Percentiles rank a stretch among this genome's conserved stretches.
phyloP scores from a whole-genome alignment of 768 basidiomycete genomes.

The Nidula microcarpa region DNA sequence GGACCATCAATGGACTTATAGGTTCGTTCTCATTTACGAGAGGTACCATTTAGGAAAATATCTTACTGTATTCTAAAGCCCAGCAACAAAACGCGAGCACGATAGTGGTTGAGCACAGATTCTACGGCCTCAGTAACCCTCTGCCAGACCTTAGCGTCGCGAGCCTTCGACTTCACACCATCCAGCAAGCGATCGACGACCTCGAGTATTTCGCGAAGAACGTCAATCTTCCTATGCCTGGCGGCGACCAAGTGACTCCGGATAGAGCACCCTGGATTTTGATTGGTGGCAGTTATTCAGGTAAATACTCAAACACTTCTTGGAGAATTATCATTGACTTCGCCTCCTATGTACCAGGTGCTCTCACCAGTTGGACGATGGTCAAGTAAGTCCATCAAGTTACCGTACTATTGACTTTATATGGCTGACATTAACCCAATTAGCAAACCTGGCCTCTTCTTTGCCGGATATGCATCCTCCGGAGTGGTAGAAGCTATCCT shows the following conservation, averaged over 20 bases:
- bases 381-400: conserved; percentile 43
- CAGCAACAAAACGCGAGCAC: conserved; percentile 63
- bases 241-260: conserved; percentile 56
- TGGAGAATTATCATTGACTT: too few species aligned
- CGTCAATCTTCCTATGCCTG: conserved; percentile 64
- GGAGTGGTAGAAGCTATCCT: conserved; percentile 62
- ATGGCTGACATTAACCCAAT: too few species aligned
- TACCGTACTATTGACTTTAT: not conserved
- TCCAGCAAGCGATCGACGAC: conserved; percentile 75
- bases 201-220: conserved; percentile 67
- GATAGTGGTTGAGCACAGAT: conserved; percentile 69
- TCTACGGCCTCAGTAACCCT: conserved; percentile 76
- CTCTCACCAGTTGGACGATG: conserved; percentile 62
- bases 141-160: conserved; percentile 52
- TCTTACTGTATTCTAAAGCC: conserved; percentile 22
- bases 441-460: conserved; percentile 62
- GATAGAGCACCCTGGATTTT: conserved; percentile 48
- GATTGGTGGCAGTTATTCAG: conserved; percentile 49
- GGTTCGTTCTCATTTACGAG: conserved; percentile 15
- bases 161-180: conserved; percentile 58
- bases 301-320: conserved; percentile 23
- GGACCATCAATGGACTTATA: conserved; percentile 59
- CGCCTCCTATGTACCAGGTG: conserved; percentile 23
- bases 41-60: not conserved
- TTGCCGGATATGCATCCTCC: conserved; percentile 64